A percentile compares a stretch with the other conserved stretches of the same genome.
These are phyloP conservation scores for Xylaria polymorpha DNA, from an alignment of 2,329 filamentous ascomycete species.

Conservation along the genomic window DNA sequence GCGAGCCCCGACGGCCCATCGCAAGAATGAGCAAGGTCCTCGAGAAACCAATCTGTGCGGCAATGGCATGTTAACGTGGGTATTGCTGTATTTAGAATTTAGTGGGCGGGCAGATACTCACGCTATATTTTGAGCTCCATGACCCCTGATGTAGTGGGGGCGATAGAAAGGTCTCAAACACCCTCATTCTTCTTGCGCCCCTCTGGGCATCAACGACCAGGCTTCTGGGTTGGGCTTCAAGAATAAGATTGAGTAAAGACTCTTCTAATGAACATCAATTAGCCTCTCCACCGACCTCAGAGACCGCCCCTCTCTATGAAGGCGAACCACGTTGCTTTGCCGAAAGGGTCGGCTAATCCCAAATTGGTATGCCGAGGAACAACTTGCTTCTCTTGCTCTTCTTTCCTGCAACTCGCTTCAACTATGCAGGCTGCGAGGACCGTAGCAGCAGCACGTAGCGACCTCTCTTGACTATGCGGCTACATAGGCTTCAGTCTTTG, in stretches of 20 bases:
- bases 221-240: constrained; percentile 33
- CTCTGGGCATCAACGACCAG: constrained; percentile 22
- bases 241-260: constrained; percentile 25
- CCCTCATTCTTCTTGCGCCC: not conserved
- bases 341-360: constrained; percentile 27
- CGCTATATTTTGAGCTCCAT: constrained; percentile 3
- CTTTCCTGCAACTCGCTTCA: not conserved
- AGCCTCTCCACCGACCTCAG: constrained; percentile 8
- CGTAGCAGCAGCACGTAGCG: constrained; percentile 3
- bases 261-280: constrained; percentile 16
- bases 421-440: not conserved
- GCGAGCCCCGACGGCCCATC: constrained; percentile 7
- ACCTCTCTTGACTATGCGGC: not conserved
- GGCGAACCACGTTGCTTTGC: constrained; percentile 18
- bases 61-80: constrained; percentile 7
- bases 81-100: constrained; percentile 29
- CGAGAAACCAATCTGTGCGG: constrained; percentile 5
- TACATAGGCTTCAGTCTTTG: not conserved
- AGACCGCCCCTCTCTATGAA: constrained; percentile 6
- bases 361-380: constrained; percentile 29
- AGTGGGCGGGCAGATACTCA: constrained; percentile 1
- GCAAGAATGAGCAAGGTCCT: not conserved
- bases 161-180: constrained; percentile 18
- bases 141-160: not conserved
- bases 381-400: constrained; percentile 9